phyloP scores from a whole-genome alignment of 2,329 filamentous ascomycete genomes.

The Fonsecaea multimorphosa region DNA sequence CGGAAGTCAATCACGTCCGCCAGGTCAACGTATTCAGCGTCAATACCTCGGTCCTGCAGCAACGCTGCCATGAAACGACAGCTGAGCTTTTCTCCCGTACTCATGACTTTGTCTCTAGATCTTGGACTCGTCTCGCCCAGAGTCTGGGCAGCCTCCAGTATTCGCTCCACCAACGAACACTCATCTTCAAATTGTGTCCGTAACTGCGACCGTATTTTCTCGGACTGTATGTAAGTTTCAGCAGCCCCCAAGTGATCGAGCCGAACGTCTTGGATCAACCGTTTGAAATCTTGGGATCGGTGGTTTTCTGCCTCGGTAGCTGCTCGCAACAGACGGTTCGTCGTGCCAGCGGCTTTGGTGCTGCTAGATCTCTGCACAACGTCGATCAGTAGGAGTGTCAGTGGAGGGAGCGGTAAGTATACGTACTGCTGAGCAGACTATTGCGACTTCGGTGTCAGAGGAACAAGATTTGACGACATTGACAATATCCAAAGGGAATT shows the following conservation, averaged over 20 bases:
- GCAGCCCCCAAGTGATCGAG: constrained; percentile 80
- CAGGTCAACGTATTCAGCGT: constrained; percentile 88
- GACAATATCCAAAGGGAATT: constrained; percentile 80
- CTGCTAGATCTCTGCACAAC: constrained; percentile 72
- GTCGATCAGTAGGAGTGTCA: neutral
- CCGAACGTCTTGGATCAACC: constrained; percentile 80
- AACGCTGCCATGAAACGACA: constrained; percentile 89
- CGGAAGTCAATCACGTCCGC: constrained; percentile 78
- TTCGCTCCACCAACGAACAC: constrained; percentile 80
- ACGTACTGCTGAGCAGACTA: constrained; percentile 82
- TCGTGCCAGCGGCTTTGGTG: constrained; percentile 93
- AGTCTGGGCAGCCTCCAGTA: constrained; percentile 67
- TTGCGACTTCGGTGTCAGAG: constrained; percentile 74
- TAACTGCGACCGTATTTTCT: constrained; percentile 64
- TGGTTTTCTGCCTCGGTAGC: constrained; percentile 57
- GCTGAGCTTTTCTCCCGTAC: constrained; percentile 93
- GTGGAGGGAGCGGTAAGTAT: neutral
- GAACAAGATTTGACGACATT: constrained; percentile 73
- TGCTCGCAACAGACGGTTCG: constrained; percentile 68
- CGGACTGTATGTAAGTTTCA: constrained; percentile 65
- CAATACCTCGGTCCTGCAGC: constrained; percentile 78
- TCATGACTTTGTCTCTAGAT: constrained; percentile 86
- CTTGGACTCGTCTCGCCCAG: constrained; percentile 74
- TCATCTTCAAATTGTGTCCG: constrained; percentile 73
- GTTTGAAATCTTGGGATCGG: constrained; percentile 65